Conservation (phyloP, 2,329 filamentous ascomycete genomes). For the Fusarium foetens region DNA sequence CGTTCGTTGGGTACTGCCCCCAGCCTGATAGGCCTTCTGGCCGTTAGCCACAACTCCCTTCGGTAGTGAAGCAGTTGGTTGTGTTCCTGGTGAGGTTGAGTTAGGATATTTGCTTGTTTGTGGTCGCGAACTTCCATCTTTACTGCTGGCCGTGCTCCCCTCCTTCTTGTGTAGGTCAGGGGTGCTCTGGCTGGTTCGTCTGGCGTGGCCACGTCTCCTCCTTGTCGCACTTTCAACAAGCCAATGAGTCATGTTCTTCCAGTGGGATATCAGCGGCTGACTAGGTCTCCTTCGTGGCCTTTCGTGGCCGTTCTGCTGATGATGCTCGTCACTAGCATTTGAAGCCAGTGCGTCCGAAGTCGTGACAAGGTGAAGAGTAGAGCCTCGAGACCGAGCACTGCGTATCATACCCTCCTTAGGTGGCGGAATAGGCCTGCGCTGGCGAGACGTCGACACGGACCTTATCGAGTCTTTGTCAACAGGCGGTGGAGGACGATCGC, state of each 20-base stretch:
- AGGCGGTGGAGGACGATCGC: slow-evolving; percentile 71
- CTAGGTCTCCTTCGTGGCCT: slow-evolving; percentile 67
- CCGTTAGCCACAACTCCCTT: slow-evolving; percentile 65
- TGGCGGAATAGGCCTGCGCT: slow-evolving; percentile 79
- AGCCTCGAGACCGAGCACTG: slow-evolving; percentile 79
- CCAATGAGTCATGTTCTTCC: slow-evolving; percentile 74
- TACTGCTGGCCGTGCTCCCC: slow-evolving; percentile 56
- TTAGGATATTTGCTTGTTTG: slow-evolving; percentile 68
- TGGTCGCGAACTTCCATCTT: slow-evolving; percentile 66
- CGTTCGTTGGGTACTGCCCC: slow-evolving; percentile 33
- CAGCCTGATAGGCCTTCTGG: slow-evolving; percentile 47
- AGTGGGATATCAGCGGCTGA: slow-evolving; percentile 67
- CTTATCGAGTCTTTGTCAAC: slow-evolving; percentile 82
- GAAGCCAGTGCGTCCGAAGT: slow-evolving; percentile 62
- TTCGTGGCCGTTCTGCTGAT: slow-evolving; percentile 49
- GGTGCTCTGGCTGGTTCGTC: slow-evolving; percentile 66
- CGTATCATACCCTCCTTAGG: slow-evolving; percentile 82
- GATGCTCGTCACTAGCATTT: slow-evolving; percentile 45
- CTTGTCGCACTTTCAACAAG: slow-evolving; percentile 68
- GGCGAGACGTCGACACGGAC: slow-evolving; percentile 79
- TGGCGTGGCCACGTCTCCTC: slow-evolving; percentile 59
- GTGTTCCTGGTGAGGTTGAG: slow-evolving; percentile 49
- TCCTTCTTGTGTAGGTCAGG: slow-evolving; percentile 67
- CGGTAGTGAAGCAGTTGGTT: slow-evolving; percentile 58
- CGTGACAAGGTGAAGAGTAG: slow-evolving; percentile 86